Evolutionary conservation across 2,329 filamentous ascomycete species (phyloP), one percentile per base, ranked within the genome.

Genomic region (Claviceps cyperi): DNA sequence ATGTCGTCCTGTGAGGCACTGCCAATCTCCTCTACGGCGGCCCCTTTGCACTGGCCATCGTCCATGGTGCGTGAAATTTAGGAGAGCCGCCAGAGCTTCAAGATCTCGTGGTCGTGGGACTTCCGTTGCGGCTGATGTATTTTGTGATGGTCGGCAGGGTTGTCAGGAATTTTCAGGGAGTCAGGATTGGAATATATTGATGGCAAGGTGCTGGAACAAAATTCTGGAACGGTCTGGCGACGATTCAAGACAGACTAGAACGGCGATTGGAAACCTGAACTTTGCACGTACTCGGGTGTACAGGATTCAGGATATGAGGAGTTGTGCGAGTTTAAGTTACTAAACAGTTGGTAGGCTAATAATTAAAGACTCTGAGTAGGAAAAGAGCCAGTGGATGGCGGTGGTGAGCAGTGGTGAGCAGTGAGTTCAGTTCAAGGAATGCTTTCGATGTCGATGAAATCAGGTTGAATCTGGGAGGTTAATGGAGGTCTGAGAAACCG

Each of bases 11-110:
- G 59, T 13, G 62, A 54, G 22, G 53, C 51, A 14, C 65, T 58
- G 6, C 62, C 56, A 46, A 65, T 61, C 43, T 65, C 58, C 40
- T 65, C 59, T 53, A 71, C 65, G 39, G 63, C 65, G 39, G 63
- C 63, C 3, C 68, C 59, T 51, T 60, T 59, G 9, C 69, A 58
- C 46, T 64, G 60, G 44, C 60, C 67, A 61, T 71, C 67, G 53
- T 72, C 62, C 70, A 73, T 73, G 51, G 51, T 58, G 55, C 43
- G 17, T 36, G 17, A 17, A 39, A 17, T 7, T 7, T 4, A 22
- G 9, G 13, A 14, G 36, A 41, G n/a, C n/a, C 21, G 2, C n/a
- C 8, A 19, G 5, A 32, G 21, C 40, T 44, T 22, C 48, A 28
- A 13, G n/a, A 11, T 17, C 2, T n/a, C 32, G 40, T 21, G 5